phyloP scores from a whole-genome alignment of 768 basidiomycete genomes.

The Suillus plorans region DNA sequence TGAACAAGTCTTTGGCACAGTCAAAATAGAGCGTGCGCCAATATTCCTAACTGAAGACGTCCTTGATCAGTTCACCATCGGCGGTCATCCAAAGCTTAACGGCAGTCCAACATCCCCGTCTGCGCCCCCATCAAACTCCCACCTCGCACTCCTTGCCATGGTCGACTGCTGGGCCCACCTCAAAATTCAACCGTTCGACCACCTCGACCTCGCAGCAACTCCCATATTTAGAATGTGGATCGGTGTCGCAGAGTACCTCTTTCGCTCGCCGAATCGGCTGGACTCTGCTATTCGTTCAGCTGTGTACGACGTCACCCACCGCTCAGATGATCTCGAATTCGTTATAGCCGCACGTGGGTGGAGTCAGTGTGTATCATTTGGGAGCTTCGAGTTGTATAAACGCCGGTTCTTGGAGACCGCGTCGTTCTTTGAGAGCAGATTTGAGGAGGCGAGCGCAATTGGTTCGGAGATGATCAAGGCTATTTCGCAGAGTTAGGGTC shows the following conservation, averaged over 20 bases:
- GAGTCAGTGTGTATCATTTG: conserved; percentile 94
- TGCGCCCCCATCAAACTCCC: conserved; percentile 65
- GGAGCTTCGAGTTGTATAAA: conserved; percentile 86
- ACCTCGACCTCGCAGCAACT: conserved; percentile 91
- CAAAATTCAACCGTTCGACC: conserved; percentile 83
- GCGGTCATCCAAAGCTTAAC: conserved; percentile 32
- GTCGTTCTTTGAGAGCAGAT: conserved; percentile 81
- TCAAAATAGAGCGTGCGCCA: conserved; percentile 41
- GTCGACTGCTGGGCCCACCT: conserved; percentile 96
- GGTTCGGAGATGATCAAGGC: conserved; percentile 90
- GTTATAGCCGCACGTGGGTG: conserved; percentile 91
- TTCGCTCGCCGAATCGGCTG: conserved; percentile 65
- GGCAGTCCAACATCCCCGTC: conserved; percentile 7
- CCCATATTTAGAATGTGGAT: conserved; percentile 97
- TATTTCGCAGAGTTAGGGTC: conserved; percentile 60
- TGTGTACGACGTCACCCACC: conserved; percentile 71
- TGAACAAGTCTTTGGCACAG: conserved; percentile 70
- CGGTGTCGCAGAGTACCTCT: conserved; percentile 95
- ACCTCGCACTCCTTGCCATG: conserved; percentile 94
- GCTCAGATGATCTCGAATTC: conserved; percentile 92
- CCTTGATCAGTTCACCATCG: conserved; percentile 88
- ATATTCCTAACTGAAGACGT: conserved; percentile 84
- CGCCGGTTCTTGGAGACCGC: conserved; percentile 78
- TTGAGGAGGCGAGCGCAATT: conserved; percentile 80
- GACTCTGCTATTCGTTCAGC: conserved; percentile 73